A percentile compares a stretch with the other conserved stretches of the same genome.
phyloP scores from a whole-genome alignment of 306 rosid genomes.

The Potentilla sterilis region DNA sequence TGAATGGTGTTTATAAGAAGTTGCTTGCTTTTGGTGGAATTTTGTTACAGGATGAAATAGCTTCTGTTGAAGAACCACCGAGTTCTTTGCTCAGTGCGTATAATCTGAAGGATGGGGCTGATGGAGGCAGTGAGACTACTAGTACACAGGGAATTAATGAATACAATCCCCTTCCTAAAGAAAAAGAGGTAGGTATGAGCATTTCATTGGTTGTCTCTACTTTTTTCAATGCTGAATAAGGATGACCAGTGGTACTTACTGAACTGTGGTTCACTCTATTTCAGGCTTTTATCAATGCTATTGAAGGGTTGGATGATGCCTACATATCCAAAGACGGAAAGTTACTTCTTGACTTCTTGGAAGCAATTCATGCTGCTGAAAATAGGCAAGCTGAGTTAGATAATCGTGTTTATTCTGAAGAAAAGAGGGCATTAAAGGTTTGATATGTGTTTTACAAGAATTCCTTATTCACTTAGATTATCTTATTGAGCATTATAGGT shows the following conservation, averaged over 20 bases:
- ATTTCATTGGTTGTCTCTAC: background rate
- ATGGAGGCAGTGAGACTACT: constrained; percentile 28
- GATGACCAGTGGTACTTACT: constrained; percentile 16
- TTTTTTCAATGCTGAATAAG: constrained; percentile 7
- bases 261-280: constrained; percentile 26
- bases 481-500: constrained; percentile 34
- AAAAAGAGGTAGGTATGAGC: constrained; percentile 52
- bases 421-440: constrained; percentile 79
- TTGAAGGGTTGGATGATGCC: constrained; percentile 55
- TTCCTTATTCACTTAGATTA: constrained; percentile 6
- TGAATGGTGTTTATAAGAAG: constrained; percentile 23
- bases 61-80: constrained; percentile 39
- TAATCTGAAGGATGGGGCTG: constrained; percentile 48
- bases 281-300: constrained; percentile 50
- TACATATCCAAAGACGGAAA: constrained; percentile 79
- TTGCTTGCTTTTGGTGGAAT: constrained; percentile 32
- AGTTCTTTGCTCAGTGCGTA: constrained; percentile 69
- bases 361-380: constrained; percentile 91
- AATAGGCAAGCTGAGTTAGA: constrained; percentile 83
- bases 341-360: constrained; percentile 73
- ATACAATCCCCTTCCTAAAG: constrained; percentile 35
- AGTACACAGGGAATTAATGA: constrained; percentile 32
- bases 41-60: constrained; percentile 43
- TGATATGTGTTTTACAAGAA: constrained; percentile 16
- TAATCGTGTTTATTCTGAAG: constrained; percentile 58